A percentile compares a stretch with the other conserved stretches of the same genome.
These are phyloP conservation scores for Kwoniella botswanensis DNA, from an alignment of 768 basidiomycete species.

Conservation along the genomic window DNA sequence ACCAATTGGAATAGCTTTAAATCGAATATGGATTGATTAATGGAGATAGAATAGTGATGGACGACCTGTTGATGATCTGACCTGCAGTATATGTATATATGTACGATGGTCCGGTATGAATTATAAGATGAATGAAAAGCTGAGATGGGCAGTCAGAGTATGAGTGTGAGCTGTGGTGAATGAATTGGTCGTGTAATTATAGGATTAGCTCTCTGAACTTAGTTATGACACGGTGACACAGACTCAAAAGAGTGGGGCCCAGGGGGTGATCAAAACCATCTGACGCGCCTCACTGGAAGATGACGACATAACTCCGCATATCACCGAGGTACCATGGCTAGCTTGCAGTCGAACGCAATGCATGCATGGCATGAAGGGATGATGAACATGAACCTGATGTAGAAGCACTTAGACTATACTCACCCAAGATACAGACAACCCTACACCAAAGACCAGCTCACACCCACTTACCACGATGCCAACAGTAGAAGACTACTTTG, in stretches of 20 bases:
- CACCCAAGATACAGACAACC: not conserved
- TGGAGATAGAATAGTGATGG: not conserved
- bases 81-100: conserved; percentile 6
- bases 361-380: not conserved
- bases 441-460: conserved; percentile 48
- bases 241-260: conserved; percentile 15
- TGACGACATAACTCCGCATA: conserved; percentile 27
- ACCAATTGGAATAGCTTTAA: not conserved
- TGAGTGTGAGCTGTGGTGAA: not conserved
- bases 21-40: not conserved
- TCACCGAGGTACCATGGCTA: not conserved
- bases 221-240: conserved; percentile 4
- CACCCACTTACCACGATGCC: conserved; percentile 67
- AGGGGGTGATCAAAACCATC: not conserved
- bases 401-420: too few species aligned
- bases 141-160: too few species aligned
- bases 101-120: not conserved
- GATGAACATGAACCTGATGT: not conserved
- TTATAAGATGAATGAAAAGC: too few species aligned
- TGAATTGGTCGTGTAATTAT: not conserved
- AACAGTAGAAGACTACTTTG: conserved; percentile 75
- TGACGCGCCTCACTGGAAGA: conserved; percentile 20
- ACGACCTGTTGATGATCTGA: not conserved
- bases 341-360: not conserved
- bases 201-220: too few species aligned